Evolutionary conservation across 2,329 filamentous ascomycete genomes (phyloP).

Genomic region (Stagonosporopsis tanaceti): DNA sequence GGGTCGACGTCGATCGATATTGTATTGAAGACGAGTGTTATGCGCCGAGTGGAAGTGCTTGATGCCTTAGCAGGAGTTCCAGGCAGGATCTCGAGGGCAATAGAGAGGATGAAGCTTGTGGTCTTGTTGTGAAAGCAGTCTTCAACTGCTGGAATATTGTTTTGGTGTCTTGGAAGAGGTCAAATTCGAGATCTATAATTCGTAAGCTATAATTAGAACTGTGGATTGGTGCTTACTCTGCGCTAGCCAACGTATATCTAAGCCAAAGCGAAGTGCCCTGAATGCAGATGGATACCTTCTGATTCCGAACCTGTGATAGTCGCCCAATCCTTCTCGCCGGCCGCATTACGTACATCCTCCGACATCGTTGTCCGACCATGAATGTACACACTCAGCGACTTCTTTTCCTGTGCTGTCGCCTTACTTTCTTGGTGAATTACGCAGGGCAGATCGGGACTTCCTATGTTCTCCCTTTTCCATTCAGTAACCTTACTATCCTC

Average conservation of each 20-base stretch:
- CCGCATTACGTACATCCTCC: slow-evolving; percentile 58
- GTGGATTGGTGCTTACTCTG: no score
- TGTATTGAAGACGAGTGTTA: no score
- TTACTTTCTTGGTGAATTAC: background rate
- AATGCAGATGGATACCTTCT: slow-evolving; percentile 56
- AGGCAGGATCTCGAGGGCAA: no score
- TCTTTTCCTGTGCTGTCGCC: background rate
- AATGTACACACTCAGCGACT: slow-evolving; percentile 48
- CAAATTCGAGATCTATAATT: background rate
- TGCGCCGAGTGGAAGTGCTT: no score
- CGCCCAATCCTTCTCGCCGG: slow-evolving; percentile 53
- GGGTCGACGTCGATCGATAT: no score
- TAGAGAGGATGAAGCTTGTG: no score
- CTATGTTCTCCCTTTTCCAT: background rate
- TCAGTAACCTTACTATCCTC: background rate
- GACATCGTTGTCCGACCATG: slow-evolving; percentile 59
- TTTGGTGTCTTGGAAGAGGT: no score
- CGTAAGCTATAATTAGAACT: no score
- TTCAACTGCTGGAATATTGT: no score
- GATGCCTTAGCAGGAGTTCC: no score
- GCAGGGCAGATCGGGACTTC: background rate
- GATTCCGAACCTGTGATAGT: slow-evolving; percentile 43
- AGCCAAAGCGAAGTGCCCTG: slow-evolving; percentile 54
- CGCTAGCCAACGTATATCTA: background rate
- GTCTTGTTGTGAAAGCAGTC: no score